A percentile compares a stretch with the other conserved stretches of the same genome.
phyloP scores from a whole-genome alignment of 352 stramenopile species.

The Phytophthora idaei region DNA sequence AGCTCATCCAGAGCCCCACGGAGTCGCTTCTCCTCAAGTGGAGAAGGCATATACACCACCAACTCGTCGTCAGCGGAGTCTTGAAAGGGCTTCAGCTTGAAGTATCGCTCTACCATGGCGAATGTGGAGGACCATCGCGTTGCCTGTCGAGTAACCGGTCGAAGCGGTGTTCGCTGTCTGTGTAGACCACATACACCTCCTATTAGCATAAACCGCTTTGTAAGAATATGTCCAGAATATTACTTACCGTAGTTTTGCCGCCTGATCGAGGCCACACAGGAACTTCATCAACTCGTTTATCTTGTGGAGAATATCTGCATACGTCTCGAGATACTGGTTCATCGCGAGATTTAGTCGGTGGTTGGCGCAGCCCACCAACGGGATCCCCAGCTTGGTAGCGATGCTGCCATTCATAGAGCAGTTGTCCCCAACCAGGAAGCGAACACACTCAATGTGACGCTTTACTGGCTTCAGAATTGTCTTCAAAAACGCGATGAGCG shows the following conservation, averaged over 20 bases:
- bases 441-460: not conserved
- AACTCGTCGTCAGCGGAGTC: no score
- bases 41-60: not conserved
- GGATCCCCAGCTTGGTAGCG: not conserved
- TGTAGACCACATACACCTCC: no score
- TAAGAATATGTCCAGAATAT: no score
- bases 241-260: no score
- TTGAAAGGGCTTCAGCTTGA: no score
- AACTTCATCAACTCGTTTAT: conserved; percentile 9
- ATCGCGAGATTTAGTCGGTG: conserved; percentile 2
- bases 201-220: no score
- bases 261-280: not conserved
- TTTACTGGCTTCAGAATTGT: not conserved
- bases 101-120: no score
- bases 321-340: not conserved
- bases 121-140: no score
- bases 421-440: not conserved
- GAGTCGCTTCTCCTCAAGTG: not conserved
- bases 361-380: not conserved
- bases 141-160: no score
- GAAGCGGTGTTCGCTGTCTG: no score
- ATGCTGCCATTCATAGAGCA: not conserved
- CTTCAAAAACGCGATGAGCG: not conserved
- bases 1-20: not conserved
- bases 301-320: not conserved